These are phyloP conservation scores for Jasminum sambac DNA, from an alignment of 257 asterid species.

Conservation along the genomic window DNA sequence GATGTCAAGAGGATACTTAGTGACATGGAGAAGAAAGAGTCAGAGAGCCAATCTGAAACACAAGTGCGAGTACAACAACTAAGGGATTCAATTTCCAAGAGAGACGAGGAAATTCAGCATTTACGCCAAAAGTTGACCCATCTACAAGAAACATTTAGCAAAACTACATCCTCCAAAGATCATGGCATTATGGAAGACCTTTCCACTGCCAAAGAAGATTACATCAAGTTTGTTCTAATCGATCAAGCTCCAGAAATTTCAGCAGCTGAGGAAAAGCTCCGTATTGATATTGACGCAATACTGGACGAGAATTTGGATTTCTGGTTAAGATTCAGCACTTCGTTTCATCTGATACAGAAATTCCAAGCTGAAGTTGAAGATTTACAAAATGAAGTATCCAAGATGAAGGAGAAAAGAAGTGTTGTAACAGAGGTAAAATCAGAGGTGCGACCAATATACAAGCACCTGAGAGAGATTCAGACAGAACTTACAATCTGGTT, in stretches of 20 bases:
- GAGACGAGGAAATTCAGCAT: conserved; percentile 43
- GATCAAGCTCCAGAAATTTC: conserved; percentile 35
- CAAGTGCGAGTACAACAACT: conserved; percentile 36
- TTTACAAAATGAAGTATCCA: conserved; percentile 38
- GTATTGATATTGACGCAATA: conserved; percentile 43
- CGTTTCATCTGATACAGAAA: conserved; percentile 52
- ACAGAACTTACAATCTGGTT: conserved; percentile 43
- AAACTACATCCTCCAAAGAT: conserved; percentile 16
- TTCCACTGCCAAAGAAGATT: conserved; percentile 21
- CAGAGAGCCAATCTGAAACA: conserved; percentile 31
- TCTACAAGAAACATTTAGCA: conserved; percentile 15
- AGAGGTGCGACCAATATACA: conserved; percentile 42
- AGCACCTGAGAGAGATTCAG: conserved; percentile 45
- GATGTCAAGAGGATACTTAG: conserved; percentile 38
- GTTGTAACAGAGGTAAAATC: conserved; percentile 37
- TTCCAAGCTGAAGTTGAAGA: conserved; percentile 42
- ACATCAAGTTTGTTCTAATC: conserved; percentile 26
- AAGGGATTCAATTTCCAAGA: conserved; percentile 31
- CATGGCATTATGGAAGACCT: not conserved
- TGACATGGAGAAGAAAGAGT: conserved; percentile 42
- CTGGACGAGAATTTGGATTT: conserved; percentile 50
- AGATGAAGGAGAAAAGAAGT: conserved; percentile 30
- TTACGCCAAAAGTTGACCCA: conserved; percentile 30
- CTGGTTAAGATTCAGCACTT: conserved; percentile 53
- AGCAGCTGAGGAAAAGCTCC: conserved; percentile 43